Percentiles rank a stretch among this genome's conserved stretches.
Evolutionary conservation across 2,329 filamentous ascomycete species (phyloP).

Genomic region (Podosphaera fusca): DNA sequence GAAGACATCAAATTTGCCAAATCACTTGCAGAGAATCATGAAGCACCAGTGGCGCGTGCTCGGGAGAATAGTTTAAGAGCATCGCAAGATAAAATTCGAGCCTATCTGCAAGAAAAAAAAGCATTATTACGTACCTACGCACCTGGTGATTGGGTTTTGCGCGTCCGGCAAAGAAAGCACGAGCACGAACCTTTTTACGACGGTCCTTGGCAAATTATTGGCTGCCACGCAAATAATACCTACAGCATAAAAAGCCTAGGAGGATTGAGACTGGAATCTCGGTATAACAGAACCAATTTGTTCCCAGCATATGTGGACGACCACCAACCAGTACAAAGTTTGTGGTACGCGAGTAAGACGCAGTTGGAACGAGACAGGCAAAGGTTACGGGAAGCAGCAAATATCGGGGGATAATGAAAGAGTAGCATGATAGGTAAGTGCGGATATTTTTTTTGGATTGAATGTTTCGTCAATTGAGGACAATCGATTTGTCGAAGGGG

Average conservation of each 20-base stretch:
- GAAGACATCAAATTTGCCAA: background rate
- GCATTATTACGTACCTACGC: background rate
- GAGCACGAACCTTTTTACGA: background rate
- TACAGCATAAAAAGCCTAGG: background rate
- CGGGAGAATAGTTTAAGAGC: background rate
- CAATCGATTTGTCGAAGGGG: too few species aligned
- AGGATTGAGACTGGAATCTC: background rate
- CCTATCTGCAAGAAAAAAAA: background rate
- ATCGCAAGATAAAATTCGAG: background rate
- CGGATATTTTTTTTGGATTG: too few species aligned
- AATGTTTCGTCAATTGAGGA: too few species aligned
- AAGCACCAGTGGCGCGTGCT: background rate
- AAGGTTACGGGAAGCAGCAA: background rate
- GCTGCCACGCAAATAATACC: background rate
- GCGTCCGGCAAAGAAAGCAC: background rate
- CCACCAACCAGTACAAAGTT: background rate
- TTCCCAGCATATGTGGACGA: background rate
- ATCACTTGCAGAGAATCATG: background rate
- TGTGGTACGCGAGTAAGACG: background rate
- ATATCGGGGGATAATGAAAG: background rate
- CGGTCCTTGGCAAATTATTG: background rate
- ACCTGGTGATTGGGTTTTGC: background rate
- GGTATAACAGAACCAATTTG: background rate
- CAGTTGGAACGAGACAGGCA: background rate
- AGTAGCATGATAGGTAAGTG: too few species aligned